These are phyloP conservation scores for Paecilomyces variotii DNA, from an alignment of 2,329 filamentous ascomycete species.

Conservation along the genomic window DNA sequence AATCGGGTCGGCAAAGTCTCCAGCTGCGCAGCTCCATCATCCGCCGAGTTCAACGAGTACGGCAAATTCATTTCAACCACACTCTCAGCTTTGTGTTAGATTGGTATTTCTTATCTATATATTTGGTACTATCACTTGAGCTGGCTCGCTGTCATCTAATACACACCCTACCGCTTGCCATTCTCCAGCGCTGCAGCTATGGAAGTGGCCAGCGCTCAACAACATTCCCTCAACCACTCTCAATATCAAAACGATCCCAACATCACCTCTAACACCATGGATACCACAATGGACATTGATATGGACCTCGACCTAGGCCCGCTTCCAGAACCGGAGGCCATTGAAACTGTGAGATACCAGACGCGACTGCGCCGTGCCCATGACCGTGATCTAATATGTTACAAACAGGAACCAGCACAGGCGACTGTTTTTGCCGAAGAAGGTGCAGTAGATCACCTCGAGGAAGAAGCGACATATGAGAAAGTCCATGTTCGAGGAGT, in stretches of 20 bases:
- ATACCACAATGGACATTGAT: conserved; percentile 58
- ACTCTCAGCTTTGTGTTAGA: neutral
- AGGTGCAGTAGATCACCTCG: conserved; percentile 16
- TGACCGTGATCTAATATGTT: neutral
- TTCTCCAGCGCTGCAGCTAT: conserved; percentile 4
- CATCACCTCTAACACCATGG: conserved; percentile 14
- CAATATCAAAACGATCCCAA: conserved; percentile 6
- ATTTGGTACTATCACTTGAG: neutral
- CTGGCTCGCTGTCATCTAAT: neutral
- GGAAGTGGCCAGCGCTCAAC: conserved; percentile 13
- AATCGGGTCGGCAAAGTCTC: neutral
- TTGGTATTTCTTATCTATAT: neutral
- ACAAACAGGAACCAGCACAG: conserved; percentile 15
- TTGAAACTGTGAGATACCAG: conserved; percentile 21
- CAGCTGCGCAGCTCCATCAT: neutral
- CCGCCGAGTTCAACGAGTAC: neutral
- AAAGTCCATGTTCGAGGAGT: conserved; percentile 83
- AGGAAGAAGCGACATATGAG: conserved; percentile 33
- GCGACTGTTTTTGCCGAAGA: conserved; percentile 11
- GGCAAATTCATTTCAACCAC: neutral
- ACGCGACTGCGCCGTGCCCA: neutral
- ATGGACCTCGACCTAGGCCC: conserved; percentile 57
- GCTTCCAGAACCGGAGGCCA: conserved; percentile 34
- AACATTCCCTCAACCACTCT: conserved; percentile 6
- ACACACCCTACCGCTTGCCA: neutral